phyloP scores from a whole-genome alignment of 2,329 filamentous ascomycete genomes.

The Coniella vitis region DNA sequence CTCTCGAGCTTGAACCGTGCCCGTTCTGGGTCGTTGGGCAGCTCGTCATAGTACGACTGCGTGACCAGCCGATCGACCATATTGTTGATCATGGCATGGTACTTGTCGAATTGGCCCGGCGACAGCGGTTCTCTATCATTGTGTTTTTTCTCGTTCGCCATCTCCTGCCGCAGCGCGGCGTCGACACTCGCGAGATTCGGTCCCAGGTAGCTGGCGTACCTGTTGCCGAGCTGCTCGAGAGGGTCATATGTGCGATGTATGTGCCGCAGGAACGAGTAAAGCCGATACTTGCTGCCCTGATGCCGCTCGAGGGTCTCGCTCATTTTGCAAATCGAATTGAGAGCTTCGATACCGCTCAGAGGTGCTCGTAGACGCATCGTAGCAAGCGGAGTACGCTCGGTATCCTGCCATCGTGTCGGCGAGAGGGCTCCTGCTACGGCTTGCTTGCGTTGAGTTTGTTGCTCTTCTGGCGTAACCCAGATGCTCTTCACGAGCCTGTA shows the following conservation, averaged over 20 bases:
- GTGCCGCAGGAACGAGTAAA: constrained; percentile 2
- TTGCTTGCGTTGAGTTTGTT: constrained; percentile 36
- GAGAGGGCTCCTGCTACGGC: constrained; percentile 1
- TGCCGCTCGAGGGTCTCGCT: constrained; percentile 10
- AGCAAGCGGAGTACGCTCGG: background rate
- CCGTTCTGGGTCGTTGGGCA: constrained; percentile 17
- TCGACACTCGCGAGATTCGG: constrained; percentile 6
- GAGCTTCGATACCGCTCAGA: constrained; percentile 7
- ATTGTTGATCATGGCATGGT: constrained; percentile 19
- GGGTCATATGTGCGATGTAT: constrained; percentile 10
- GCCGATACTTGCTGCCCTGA: background rate
- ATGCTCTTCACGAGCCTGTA: too few relatives aligned
- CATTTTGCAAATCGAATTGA: constrained; percentile 18
- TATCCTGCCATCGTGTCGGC: background rate
- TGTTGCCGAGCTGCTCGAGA: background rate
- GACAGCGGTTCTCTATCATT: constrained; percentile 18
- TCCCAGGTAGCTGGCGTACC: background rate
- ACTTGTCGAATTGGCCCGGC: constrained; percentile 18
- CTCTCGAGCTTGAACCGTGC: constrained; percentile 18
- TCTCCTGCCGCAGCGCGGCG: constrained; percentile 2
- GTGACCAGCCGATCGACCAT: constrained; percentile 26
- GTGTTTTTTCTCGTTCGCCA: constrained; percentile 1
- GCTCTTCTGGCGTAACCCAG: constrained; percentile 29
- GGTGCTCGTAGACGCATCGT: background rate
- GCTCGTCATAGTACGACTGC: constrained; percentile 22